These are phyloP conservation scores for Globisporangium alternatum DNA, from an alignment of 352 stramenopile species.

Conservation along the genomic window DNA sequence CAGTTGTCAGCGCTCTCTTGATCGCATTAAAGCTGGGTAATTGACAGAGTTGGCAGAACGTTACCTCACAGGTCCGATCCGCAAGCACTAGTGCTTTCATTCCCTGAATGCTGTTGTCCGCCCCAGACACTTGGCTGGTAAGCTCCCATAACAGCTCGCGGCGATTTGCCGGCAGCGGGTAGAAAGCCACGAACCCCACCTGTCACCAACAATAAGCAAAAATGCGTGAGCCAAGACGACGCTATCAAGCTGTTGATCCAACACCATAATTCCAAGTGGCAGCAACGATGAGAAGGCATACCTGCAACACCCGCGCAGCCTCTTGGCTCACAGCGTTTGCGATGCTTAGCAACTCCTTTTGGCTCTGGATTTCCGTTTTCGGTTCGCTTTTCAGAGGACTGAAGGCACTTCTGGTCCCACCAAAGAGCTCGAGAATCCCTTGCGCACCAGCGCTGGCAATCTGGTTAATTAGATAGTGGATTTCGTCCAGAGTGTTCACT, in stretches of 20 bases:
- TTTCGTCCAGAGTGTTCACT: slow-evolving; percentile 1
- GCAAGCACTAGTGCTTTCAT: slow-evolving; percentile 24
- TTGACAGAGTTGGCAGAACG: not conserved
- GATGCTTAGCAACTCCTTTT: not conserved
- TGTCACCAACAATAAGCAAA: slow-evolving; percentile 10
- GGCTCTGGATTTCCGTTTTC: not conserved
- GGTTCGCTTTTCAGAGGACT: not conserved
- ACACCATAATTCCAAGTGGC: not conserved
- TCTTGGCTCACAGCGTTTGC: slow-evolving; percentile 26
- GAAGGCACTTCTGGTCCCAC: not conserved
- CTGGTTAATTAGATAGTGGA: slow-evolving; percentile 3
- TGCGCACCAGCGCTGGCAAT: slow-evolving; percentile 6
- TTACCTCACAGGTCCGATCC: slow-evolving; percentile 29
- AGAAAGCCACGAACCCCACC: slow-evolving; percentile 54
- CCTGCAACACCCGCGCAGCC: slow-evolving; percentile 42
- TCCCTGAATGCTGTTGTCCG: not conserved
- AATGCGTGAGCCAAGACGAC: not conserved
- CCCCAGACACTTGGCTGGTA: not conserved
- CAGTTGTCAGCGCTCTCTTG: not conserved
- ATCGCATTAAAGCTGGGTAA: not conserved
- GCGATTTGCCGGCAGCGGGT: slow-evolving; percentile 21
- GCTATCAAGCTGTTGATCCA: not conserved
- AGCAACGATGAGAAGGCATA: slow-evolving; percentile 14
- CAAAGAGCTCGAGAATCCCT: slow-evolving; percentile 10
- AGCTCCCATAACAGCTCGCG: slow-evolving; percentile 25